phyloP scores from a whole-genome alignment of 257 asterid genomes.

The Mentha longifolia region DNA sequence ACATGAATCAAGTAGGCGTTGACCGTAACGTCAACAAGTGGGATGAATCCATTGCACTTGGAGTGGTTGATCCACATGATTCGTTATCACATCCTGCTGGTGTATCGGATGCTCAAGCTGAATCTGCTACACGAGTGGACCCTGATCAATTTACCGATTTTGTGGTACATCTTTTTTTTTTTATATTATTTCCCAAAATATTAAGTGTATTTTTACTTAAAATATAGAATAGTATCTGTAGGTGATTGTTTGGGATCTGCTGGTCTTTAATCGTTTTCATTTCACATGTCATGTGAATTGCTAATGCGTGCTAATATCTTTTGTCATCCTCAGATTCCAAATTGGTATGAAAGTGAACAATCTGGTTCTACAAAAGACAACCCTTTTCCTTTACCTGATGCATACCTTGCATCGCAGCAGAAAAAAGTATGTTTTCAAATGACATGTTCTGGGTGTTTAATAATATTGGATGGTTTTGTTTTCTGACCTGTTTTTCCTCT shows the following conservation, averaged over 20 bases:
- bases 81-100: slow-evolving; percentile 94
- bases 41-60: slow-evolving; percentile 86
- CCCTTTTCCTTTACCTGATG: slow-evolving; percentile 85
- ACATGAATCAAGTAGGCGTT: slow-evolving; percentile 78
- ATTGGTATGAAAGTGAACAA: slow-evolving; percentile 74
- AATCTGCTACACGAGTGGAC: slow-evolving; percentile 78
- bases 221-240: slow-evolving; percentile 4
- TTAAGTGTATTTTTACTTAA: too few species aligned
- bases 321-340: slow-evolving; percentile 65
- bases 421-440: slow-evolving; percentile 60
- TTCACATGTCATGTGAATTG: not conserved
- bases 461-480: slow-evolving; percentile 6
- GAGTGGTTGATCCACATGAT: slow-evolving; percentile 93
- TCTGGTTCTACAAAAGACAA: slow-evolving; percentile 73
- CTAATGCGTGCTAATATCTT: slow-evolving; percentile 19
- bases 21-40: slow-evolving; percentile 75
- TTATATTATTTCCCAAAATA: too few species aligned
- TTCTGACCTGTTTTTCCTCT: slow-evolving; percentile 5
- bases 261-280: slow-evolving; percentile 12
- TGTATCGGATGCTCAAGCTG: slow-evolving; percentile 87
- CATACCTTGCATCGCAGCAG: slow-evolving; percentile 81
- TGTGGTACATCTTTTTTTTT: slow-evolving; percentile 50
- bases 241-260: slow-evolving; percentile 15
- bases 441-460: not conserved
- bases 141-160: slow-evolving; percentile 83